These are phyloP conservation scores for Pseudogymnoascus sp. DNA, from an alignment of 2,329 filamentous ascomycete genomes.

Conservation along the genomic window DNA sequence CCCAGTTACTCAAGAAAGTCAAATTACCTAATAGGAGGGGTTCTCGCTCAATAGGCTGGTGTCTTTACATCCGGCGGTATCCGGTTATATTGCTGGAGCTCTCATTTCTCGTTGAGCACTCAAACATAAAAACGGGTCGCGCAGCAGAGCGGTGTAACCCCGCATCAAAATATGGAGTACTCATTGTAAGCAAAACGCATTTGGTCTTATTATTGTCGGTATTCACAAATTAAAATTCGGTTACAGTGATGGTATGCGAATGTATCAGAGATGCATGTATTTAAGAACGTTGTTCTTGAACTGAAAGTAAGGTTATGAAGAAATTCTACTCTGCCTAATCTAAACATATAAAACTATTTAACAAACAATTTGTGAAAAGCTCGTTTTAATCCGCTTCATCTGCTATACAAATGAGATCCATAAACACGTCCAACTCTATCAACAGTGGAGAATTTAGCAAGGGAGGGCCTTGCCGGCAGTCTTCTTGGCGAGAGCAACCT, in stretches of 20 bases:
- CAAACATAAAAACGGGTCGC: too few species aligned
- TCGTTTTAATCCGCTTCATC: background rate
- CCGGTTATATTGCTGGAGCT: too few species aligned
- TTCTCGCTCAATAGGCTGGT: too few species aligned
- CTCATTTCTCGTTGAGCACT: too few species aligned
- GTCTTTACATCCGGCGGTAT: too few species aligned
- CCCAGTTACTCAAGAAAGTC: background rate
- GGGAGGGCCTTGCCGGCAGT: background rate
- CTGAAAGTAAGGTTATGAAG: background rate
- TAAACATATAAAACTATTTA: background rate
- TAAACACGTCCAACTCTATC: background rate
- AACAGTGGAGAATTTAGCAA: background rate
- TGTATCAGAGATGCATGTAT: background rate
- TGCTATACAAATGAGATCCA: background rate
- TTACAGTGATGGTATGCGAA: background rate
- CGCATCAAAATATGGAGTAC: background rate
- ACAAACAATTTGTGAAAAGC: background rate
- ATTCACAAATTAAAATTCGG: background rate
- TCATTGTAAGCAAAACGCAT: background rate
- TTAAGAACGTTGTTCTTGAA: background rate
- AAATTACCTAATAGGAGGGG: too few species aligned
- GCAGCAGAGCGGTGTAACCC: background rate
- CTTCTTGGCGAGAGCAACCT: slow-evolving; percentile 36
- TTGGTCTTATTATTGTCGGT: background rate
- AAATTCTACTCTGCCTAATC: background rate